Evolutionary conservation across 805 yeast genomes (phyloP).

Genomic region (Kodamaea kakaduensis): DNA sequence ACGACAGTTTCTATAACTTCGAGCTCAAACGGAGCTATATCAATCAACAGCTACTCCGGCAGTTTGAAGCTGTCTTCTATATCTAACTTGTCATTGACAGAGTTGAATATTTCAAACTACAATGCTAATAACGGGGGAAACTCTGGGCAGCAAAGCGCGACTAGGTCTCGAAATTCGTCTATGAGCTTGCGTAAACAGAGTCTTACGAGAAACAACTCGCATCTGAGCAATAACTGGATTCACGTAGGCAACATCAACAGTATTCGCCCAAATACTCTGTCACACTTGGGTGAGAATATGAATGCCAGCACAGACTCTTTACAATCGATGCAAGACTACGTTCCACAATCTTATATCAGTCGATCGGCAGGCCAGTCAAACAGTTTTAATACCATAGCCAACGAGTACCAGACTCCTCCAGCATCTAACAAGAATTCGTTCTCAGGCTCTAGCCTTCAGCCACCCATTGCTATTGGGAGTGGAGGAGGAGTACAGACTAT

Average conservation of each 20-base stretch:
- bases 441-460: slow-evolving; percentile 10
- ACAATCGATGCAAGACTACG: slow-evolving; percentile 43
- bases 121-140: slow-evolving; percentile 11
- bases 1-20: slow-evolving; percentile 22
- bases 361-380: slow-evolving; percentile 21
- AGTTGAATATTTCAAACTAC: slow-evolving; percentile 32
- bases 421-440: slow-evolving; percentile 31
- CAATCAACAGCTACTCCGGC: slow-evolving; percentile 9
- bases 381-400: slow-evolving; percentile 33
- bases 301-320: slow-evolving; percentile 37
- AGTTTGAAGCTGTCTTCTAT: slow-evolving; percentile 35
- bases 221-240: slow-evolving; percentile 35
- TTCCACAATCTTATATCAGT: slow-evolving; percentile 37
- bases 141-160: slow-evolving; percentile 13
- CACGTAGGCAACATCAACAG: slow-evolving; percentile 41
- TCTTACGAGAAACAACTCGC: slow-evolving; percentile 40
- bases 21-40: slow-evolving; percentile 11
- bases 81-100: slow-evolving; percentile 38
- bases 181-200: slow-evolving; percentile 41
- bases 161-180: slow-evolving; percentile 35
- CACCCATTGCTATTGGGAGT: slow-evolving; percentile 6
- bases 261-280: slow-evolving; percentile 21
- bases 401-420: slow-evolving; percentile 41
- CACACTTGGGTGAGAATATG: slow-evolving; percentile 18
- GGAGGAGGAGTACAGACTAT: slow-evolving; percentile 4